A percentile compares a stretch with the other conserved stretches of the same genome.
These are phyloP conservation scores for Remersonia thermophila DNA, from an alignment of 2,329 filamentous ascomycete genomes.

Conservation along the genomic window DNA sequence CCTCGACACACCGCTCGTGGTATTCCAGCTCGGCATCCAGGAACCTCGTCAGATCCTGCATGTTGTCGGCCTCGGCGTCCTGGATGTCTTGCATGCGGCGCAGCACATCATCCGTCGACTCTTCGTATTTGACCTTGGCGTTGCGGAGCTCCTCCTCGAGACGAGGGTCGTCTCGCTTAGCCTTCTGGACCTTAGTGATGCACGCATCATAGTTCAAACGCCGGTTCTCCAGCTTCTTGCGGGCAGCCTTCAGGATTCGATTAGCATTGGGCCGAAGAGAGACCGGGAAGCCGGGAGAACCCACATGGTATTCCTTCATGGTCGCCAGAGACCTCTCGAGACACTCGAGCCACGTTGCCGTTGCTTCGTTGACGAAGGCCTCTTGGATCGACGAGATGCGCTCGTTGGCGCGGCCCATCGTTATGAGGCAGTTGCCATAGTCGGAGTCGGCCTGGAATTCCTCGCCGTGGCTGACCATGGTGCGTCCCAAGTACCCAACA, in stretches of 20 bases:
- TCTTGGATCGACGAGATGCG: constrained; percentile 77
- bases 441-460: constrained; percentile 87
- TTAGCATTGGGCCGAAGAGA: constrained; percentile 5
- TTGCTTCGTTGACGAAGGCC: constrained; percentile 64
- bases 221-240: constrained; percentile 88
- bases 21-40: constrained; percentile 83
- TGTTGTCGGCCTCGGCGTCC: constrained; percentile 74
- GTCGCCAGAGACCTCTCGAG: constrained; percentile 78
- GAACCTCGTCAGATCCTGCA: constrained; percentile 67
- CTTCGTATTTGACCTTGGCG: constrained; percentile 92
- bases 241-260: constrained; percentile 43
- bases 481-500: constrained; percentile 64
- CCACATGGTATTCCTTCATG: constrained; percentile 95
- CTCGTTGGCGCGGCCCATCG: constrained; percentile 77
- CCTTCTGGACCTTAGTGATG: constrained; percentile 80
- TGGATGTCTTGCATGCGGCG: constrained; percentile 94
- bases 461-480: constrained; percentile 80
- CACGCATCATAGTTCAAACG: constrained; percentile 85
- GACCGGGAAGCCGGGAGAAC: constrained; percentile 15
- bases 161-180: constrained; percentile 85
- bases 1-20: constrained; percentile 80
- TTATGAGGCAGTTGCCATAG: constrained; percentile 75
- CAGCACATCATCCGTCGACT: constrained; percentile 82
- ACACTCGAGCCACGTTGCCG: constrained; percentile 79
- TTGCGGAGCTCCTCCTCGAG: constrained; percentile 84